Base-by-base conservation (phyloP, 345 rosid genomes). In the Firmiana major region DNA sequence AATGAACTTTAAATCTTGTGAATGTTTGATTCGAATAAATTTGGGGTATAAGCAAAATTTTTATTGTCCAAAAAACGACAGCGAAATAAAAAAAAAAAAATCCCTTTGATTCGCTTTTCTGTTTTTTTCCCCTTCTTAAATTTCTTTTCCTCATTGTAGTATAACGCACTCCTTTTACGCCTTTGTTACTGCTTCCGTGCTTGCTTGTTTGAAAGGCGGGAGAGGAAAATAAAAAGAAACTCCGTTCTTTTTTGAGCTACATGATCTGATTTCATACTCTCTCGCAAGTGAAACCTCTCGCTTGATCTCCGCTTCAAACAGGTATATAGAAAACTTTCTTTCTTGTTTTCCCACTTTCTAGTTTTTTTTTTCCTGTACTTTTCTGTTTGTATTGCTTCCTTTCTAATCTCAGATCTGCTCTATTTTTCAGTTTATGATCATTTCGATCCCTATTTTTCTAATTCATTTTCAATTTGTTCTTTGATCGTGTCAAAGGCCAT, bases 161-260 rank as follows among this genome's bases (percentile, higher is more conserved):
- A 48, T 19, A 46, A 46, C 24, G 9, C 60, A 48, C 15, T 31
- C 26, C 17, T 17, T 19, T 31, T 10, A 1, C 15, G 9, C 45
- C 17, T 34, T 1, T 7, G 7, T 31, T 31, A 49, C 6, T 53
- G 46, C 75, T 51, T 19, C 28, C 34, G 34, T 0, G 34, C 34
- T 31, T 31, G 2, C n/a, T 31, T 42, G 24, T 51, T 53, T 53
- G 26, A 31, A 71, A 34, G 74, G 74, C 74, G 74, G 74, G 74
- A 71, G 60, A 71, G 74, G 7, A 70, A 49, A 49, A 10, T 0
- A 38, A 9, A 51, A 22, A 43, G 31, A 9, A 16, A 8, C 3
- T 7, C 43, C 0, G 16, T 31, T 19, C 19, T 21, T 34, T 53
- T 34, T 19, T 71, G n/a, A 62, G 6, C 4, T 71, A 71, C 6